Percentiles rank a stretch among this genome's conserved stretches.
phyloP scores from a whole-genome alignment of 345 rosid genomes.

The Eucalyptus dawsonii region DNA sequence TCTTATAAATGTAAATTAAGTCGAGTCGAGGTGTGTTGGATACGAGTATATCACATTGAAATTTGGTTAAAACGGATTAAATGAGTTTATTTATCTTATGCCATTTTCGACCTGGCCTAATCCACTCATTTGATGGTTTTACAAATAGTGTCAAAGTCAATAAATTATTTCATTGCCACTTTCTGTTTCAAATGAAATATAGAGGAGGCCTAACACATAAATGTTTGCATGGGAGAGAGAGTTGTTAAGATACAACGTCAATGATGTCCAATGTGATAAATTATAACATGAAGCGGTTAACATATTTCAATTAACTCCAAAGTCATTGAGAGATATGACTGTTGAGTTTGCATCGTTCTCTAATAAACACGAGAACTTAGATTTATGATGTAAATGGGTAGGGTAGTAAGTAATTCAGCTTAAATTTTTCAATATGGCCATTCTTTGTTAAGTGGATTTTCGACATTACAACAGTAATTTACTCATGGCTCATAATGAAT shows the following conservation, averaged over 20 bases:
- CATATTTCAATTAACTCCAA: background rate
- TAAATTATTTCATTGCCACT: background rate
- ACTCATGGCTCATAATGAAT: background rate
- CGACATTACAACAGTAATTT: accelerated
- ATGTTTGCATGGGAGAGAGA: background rate
- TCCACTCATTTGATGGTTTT: accelerated
- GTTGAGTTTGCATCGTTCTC: background rate
- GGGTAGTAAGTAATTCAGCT: background rate
- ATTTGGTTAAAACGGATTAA: too few relatives aligned
- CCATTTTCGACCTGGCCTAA: accelerated
- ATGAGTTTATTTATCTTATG: too few relatives aligned
- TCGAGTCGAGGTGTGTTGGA: background rate
- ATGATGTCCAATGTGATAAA: background rate
- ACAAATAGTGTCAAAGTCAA: background rate
- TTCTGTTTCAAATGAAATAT: background rate
- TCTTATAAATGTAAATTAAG: too few relatives aligned
- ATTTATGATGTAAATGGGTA: background rate
- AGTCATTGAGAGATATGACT: background rate
- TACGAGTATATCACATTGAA: too few relatives aligned
- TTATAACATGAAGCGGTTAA: background rate
- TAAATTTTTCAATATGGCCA: background rate
- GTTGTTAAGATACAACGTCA: background rate
- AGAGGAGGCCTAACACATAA: background rate
- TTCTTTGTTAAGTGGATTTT: background rate
- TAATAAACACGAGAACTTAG: background rate